Evolutionary conservation across 805 yeast species (phyloP).

Genomic region (Ogataea parapolymorpha): DNA sequence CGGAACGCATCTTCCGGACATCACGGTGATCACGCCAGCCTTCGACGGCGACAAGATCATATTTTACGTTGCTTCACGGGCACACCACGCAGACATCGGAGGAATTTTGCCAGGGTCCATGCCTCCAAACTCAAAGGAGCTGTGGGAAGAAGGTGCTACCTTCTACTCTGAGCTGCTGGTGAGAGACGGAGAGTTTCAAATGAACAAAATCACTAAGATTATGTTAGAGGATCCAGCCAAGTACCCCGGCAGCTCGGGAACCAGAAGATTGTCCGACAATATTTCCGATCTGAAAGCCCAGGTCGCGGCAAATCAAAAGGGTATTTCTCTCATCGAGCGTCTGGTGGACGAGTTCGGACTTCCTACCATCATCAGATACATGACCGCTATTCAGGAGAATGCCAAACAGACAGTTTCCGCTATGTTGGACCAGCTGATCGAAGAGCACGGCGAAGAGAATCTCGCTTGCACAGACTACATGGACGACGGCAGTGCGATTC

Average conservation of each 20-base stretch:
- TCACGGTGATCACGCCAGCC: slow-evolving; percentile 90
- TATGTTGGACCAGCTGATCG: slow-evolving; percentile 44
- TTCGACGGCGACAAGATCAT: slow-evolving; percentile 59
- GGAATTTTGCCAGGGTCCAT: slow-evolving; percentile 89
- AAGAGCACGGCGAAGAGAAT: slow-evolving; percentile 36
- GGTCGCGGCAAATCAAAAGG: slow-evolving; percentile 85
- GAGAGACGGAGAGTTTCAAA: slow-evolving; percentile 68
- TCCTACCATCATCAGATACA: slow-evolving; percentile 61
- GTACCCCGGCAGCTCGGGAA: slow-evolving; percentile 85
- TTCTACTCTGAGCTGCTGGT: slow-evolving; percentile 77
- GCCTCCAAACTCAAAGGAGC: slow-evolving; percentile 86
- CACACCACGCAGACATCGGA: slow-evolving; percentile 96
- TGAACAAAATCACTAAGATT: slow-evolving; percentile 57
- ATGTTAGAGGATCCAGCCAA: slow-evolving; percentile 73
- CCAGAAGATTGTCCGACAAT: slow-evolving; percentile 80
- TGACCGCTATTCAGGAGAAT: slow-evolving; percentile 78
- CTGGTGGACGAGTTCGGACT: slow-evolving; percentile 63
- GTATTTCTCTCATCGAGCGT: slow-evolving; percentile 60
- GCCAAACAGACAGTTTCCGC: slow-evolving; percentile 70
- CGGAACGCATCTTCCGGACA: slow-evolving; percentile 88
- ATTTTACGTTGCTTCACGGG: slow-evolving; percentile 90
- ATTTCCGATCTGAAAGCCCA: slow-evolving; percentile 83
- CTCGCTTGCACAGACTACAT: slow-evolving; percentile 60
- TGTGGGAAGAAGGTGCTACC: slow-evolving; percentile 90
- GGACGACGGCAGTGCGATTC: slow-evolving; percentile 78